Base-by-base conservation (phyloP, 805 yeast genomes). In the Candida coquimbonensis region DNA sequence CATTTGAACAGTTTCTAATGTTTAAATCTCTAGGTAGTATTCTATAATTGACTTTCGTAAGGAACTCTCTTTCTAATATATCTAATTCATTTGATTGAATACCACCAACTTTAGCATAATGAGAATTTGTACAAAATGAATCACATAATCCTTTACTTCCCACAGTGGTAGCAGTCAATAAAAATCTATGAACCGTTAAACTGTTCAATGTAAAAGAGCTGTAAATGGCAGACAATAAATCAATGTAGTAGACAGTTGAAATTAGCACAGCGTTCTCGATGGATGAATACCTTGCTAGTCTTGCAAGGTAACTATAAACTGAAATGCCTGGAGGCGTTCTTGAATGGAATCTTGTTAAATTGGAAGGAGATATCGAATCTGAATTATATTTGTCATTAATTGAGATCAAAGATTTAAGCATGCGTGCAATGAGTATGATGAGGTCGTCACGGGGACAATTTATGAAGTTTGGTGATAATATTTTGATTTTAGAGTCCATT, bases 61-160 rank as follows among this genome's bases (percentile, higher is more conserved):
- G 72, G 57, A 93, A 89, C 63, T 93, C 98, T 44, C 85, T 80
- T 61, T 91, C 99, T 40, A 91, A 70, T 45, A 91, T 73, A 63
- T 93, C 93, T 53, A 90, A 69, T 60, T 89, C 97, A 48, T 80
- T 74, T 40, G 83, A 68, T 38, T 87, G 87, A 5, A 89, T 84
- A 49, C 99, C 98, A 4, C 99, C 99, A 17, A 93, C 97, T 61
- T 85, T 86, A 12, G 98, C 96, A 59, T 93, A 91, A 63, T 93
- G 96, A 39, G 83, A 76, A 64, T 90, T 91, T 14, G 96, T 88
- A 65, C 93, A 90, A 64, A 93, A 91, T 25, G 90, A 83, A 66
- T 91, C 99, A 64, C 96, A 89, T 52, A 89, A 72, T 1, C 95
- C 91, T 62, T 91, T 91, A 52, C 91, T 82, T 0, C 93, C 95